Percentiles rank a stretch among this genome's conserved stretches.
These are phyloP conservation scores for Talaromyces marneffei DNA, from an alignment of 2,329 filamentous ascomycete species.

Conservation along the genomic window DNA sequence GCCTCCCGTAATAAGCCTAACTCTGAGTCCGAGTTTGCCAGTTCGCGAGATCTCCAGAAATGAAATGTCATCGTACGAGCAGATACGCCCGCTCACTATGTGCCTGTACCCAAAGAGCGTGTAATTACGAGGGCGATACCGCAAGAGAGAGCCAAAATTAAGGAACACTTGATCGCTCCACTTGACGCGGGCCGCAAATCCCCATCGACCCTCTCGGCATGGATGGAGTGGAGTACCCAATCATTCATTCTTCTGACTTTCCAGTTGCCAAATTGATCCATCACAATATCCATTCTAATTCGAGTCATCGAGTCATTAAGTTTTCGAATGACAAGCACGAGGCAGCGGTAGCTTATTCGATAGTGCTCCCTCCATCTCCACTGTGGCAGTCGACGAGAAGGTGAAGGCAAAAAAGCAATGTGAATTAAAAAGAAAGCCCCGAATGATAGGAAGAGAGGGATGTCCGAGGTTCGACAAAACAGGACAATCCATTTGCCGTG, in stretches of 20 bases:
- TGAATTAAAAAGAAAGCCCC: not conserved
- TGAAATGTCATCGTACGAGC: not conserved
- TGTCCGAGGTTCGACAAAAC: not conserved
- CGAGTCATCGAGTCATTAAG: not conserved
- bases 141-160: not conserved
- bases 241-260: not conserved
- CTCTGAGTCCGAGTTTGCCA: not conserved
- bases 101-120: no score
- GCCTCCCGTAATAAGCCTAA: not conserved
- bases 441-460: not conserved
- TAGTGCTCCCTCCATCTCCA: not conserved
- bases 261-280: not conserved
- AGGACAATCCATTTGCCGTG: not conserved
- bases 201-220: not conserved
- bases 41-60: not conserved
- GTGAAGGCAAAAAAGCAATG: not conserved
- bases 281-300: not conserved
- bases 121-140: not conserved
- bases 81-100: not conserved
- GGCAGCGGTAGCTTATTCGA: not conserved
- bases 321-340: slow-evolving; percentile 4
- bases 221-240: no score
- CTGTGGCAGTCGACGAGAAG: not conserved
- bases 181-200: not conserved
- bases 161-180: slow-evolving; percentile 2